Percentiles rank a stretch among this genome's conserved stretches.
Evolutionary conservation across 2,329 filamentous ascomycete species (phyloP).

Genomic region (Epichloe glyceriae): DNA sequence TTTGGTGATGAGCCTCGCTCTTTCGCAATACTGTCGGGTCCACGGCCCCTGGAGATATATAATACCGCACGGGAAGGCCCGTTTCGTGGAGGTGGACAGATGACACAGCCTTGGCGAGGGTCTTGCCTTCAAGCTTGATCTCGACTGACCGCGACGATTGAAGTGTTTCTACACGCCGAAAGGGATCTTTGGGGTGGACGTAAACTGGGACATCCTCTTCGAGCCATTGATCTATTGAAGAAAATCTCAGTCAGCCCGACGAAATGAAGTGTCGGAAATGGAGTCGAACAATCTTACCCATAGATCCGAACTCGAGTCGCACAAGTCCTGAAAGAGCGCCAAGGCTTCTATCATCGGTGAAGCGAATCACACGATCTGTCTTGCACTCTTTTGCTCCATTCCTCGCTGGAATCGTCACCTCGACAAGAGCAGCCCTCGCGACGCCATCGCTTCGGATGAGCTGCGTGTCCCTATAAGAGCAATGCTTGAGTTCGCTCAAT

Average conservation of each 20-base stretch:
- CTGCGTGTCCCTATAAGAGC: constrained; percentile 15
- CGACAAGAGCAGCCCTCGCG: constrained; percentile 15
- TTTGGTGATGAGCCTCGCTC: constrained; percentile 36
- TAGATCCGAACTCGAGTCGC: constrained; percentile 22
- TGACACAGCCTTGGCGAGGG: constrained; percentile 32
- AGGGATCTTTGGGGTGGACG: constrained; percentile 55
- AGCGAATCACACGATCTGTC: constrained; percentile 25
- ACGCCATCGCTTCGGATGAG: constrained; percentile 14
- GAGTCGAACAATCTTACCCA: constrained; percentile 13
- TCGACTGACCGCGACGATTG: constrained; percentile 39
- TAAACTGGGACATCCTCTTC: constrained; percentile 48
- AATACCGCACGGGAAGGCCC: constrained; percentile 43
- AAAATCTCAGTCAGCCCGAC: not conserved
- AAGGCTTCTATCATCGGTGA: constrained; percentile 23
- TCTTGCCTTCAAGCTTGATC: constrained; percentile 32
- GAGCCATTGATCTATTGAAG: constrained; percentile 23
- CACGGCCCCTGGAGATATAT: constrained; percentile 40
- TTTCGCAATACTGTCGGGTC: constrained; percentile 30
- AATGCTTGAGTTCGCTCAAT: constrained; percentile 14
- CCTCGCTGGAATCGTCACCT: constrained; percentile 17
- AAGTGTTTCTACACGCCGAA: constrained; percentile 50
- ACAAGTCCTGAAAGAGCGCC: constrained; percentile 20
- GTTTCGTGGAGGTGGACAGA: constrained; percentile 48
- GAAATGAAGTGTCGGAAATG: not conserved
- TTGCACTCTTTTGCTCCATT: constrained; percentile 13